These are phyloP conservation scores for Keithomyces neogunnii DNA, from an alignment of 2,329 filamentous ascomycete species.

Conservation along the genomic window DNA sequence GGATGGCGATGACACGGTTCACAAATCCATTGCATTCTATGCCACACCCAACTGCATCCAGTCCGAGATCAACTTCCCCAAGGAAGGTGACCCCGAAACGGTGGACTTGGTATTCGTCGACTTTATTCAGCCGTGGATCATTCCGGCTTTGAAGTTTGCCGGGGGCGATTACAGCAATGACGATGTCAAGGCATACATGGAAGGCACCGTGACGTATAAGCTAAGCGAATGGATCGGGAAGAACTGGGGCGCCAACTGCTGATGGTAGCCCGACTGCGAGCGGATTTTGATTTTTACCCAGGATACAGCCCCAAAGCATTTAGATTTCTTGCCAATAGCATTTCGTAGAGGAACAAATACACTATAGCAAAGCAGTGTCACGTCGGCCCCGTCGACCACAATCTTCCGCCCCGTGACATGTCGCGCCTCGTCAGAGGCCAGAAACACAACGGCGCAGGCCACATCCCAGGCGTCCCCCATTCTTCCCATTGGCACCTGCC, in stretches of 20 bases:
- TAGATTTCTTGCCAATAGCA: too few species aligned
- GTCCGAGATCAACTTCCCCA: conserved; percentile 54
- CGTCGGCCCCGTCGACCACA: conserved; percentile 34
- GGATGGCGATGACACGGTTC: conserved; percentile 87
- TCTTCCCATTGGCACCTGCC: conserved; percentile 48
- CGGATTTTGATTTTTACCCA: too few species aligned
- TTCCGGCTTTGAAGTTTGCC: conserved; percentile 60
- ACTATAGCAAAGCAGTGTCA: too few species aligned
- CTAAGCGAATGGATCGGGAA: conserved; percentile 49
- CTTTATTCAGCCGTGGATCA: conserved; percentile 77
- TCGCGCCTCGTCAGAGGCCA: conserved; percentile 47
- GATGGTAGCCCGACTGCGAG: background rate
- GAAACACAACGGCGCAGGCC: conserved; percentile 43
- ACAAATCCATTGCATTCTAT: conserved; percentile 67
- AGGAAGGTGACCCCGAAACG: conserved; percentile 49
- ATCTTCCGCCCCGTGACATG: conserved; percentile 53
- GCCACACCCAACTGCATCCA: conserved; percentile 78
- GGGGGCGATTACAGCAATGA: conserved; percentile 40
- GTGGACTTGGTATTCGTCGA: conserved; percentile 90
- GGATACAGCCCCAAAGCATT: too few species aligned
- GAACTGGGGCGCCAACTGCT: conserved; percentile 48
- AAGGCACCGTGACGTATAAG: conserved; percentile 47
- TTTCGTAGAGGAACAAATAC: too few species aligned
- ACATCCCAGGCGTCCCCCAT: conserved; percentile 55
- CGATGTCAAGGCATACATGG: conserved; percentile 43